Conservation (phyloP, 2,329 filamentous ascomycete genomes). For the Nemania abortiva region DNA sequence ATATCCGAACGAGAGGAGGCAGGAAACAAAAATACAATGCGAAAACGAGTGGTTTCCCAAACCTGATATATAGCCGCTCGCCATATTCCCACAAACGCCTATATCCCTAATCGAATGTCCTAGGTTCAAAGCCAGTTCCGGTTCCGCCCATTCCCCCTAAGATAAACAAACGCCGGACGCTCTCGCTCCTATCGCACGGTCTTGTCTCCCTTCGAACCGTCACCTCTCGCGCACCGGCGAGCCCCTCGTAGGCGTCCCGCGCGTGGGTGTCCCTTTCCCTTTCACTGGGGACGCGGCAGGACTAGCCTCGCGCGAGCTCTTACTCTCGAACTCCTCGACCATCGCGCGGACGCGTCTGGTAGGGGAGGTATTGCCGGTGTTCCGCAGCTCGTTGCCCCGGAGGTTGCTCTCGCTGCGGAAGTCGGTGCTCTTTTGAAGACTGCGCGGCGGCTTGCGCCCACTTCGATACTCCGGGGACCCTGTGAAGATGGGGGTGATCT, state of each 20-base stretch:
- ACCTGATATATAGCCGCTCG: constrained; percentile 1
- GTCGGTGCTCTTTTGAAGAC: constrained; percentile 15
- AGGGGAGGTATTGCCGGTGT: constrained; percentile 49
- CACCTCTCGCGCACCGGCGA: constrained; percentile 8
- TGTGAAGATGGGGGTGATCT: constrained; percentile 39
- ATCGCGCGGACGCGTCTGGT: constrained; percentile 64
- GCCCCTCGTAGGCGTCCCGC: constrained; percentile 24
- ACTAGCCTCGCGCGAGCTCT: constrained; percentile 59
- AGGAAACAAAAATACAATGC: constrained; percentile 11
- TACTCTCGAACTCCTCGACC: constrained; percentile 67
- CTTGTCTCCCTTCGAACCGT: neutral
- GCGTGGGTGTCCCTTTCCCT: constrained; percentile 10
- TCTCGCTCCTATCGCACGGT: too few species aligned
- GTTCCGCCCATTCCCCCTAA: neutral
- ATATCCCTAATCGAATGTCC: constrained; percentile 13
- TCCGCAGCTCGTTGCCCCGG: constrained; percentile 11
- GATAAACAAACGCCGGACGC: constrained; percentile 31
- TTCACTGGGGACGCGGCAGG: constrained; percentile 45
- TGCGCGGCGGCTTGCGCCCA: neutral
- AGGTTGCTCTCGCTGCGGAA: constrained; percentile 38
- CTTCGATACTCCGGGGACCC: constrained; percentile 45
- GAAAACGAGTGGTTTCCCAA: neutral
- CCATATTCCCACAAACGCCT: constrained; percentile 26
- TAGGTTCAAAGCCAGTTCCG: neutral
- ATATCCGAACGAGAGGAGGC: neutral